phyloP scores from a whole-genome alignment of 2,329 filamentous ascomycete species.

The Fusarium veterinarium region DNA sequence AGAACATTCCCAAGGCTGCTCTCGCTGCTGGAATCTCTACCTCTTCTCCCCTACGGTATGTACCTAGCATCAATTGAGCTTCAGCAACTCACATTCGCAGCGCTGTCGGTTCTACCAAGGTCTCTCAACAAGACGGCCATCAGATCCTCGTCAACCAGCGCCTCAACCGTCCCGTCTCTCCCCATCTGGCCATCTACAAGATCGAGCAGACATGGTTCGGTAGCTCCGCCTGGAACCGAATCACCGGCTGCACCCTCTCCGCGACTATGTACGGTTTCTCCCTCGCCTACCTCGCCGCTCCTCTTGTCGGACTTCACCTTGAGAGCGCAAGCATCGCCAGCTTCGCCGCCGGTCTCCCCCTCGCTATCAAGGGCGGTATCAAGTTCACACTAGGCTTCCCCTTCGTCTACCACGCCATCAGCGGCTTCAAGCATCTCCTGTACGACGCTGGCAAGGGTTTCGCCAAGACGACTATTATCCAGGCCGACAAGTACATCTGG shows the following conservation, averaged over 20 bases:
- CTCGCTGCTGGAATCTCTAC: conserved; percentile 56
- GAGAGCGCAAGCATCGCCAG: conserved; percentile 70
- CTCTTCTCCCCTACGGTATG: conserved; percentile 60
- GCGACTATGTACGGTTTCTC: conserved; percentile 84
- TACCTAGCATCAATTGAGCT: not conserved
- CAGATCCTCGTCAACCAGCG: conserved; percentile 85
- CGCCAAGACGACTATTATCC: conserved; percentile 58
- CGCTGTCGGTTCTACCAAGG: conserved; percentile 62
- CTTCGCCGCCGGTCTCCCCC: conserved; percentile 68
- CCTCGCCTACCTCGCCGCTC: conserved; percentile 82
- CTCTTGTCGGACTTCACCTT: conserved; percentile 74
- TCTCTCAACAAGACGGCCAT: conserved; percentile 65
- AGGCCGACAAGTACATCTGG: conserved; percentile 62
- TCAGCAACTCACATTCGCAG: conserved; percentile 16
- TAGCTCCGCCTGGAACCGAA: conserved; percentile 78
- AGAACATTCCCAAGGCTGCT: conserved; percentile 60
- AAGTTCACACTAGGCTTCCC: conserved; percentile 69
- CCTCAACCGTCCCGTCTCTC: conserved; percentile 81
- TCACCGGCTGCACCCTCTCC: conserved; percentile 81
- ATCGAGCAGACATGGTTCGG: conserved; percentile 87
- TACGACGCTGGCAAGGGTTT: conserved; percentile 66
- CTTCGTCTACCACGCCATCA: conserved; percentile 68
- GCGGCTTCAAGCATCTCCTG: conserved; percentile 65
- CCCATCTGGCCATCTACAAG: conserved; percentile 88
- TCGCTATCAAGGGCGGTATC: conserved; percentile 67